Percentiles rank a stretch among this genome's conserved stretches.
These are phyloP conservation scores for Gymnopilus dilepis DNA, from an alignment of 768 basidiomycete species.

Conservation along the genomic window DNA sequence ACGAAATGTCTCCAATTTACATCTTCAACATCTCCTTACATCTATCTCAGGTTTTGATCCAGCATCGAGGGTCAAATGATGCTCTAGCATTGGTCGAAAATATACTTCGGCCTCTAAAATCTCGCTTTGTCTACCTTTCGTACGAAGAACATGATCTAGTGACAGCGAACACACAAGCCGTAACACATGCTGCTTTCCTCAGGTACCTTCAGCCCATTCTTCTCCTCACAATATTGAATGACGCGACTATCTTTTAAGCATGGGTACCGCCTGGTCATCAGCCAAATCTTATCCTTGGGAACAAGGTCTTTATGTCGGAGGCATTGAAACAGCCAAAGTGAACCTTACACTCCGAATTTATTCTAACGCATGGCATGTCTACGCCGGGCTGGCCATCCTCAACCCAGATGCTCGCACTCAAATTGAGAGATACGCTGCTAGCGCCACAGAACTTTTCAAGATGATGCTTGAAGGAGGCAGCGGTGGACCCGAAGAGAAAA, in stretches of 20 bases:
- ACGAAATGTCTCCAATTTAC: slow-evolving; percentile 25
- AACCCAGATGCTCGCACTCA: slow-evolving; percentile 89
- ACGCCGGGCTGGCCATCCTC: slow-evolving; percentile 96
- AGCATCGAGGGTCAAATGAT: slow-evolving; percentile 80
- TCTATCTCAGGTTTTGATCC: slow-evolving; percentile 75
- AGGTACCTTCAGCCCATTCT: slow-evolving; percentile 53
- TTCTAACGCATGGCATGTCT: slow-evolving; percentile 98
- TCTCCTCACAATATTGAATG: neutral
- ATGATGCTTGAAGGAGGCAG: slow-evolving; percentile 78
- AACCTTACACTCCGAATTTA: slow-evolving; percentile 97
- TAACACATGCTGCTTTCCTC: slow-evolving; percentile 96
- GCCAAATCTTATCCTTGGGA: slow-evolving; percentile 92
- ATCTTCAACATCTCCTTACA: neutral
- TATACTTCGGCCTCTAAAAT: slow-evolving; percentile 79
- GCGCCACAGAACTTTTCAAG: slow-evolving; percentile 90
- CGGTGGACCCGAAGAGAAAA: slow-evolving; percentile 42
- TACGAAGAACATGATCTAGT: slow-evolving; percentile 97
- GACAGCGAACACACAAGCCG: slow-evolving; percentile 98
- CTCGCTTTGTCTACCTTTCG: slow-evolving; percentile 89
- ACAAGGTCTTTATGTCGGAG: slow-evolving; percentile 91
- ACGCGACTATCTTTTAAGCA: slow-evolving; percentile 45
- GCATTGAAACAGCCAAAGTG: slow-evolving; percentile 97
- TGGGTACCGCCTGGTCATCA: slow-evolving; percentile 96
- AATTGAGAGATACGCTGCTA: slow-evolving; percentile 89
- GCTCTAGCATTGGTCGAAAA: slow-evolving; percentile 79